A percentile compares a stretch with the other conserved stretches of the same genome.
Conservation (phyloP, 176 grass and related monocot genomes). For the Dactylis glomerata region DNA sequence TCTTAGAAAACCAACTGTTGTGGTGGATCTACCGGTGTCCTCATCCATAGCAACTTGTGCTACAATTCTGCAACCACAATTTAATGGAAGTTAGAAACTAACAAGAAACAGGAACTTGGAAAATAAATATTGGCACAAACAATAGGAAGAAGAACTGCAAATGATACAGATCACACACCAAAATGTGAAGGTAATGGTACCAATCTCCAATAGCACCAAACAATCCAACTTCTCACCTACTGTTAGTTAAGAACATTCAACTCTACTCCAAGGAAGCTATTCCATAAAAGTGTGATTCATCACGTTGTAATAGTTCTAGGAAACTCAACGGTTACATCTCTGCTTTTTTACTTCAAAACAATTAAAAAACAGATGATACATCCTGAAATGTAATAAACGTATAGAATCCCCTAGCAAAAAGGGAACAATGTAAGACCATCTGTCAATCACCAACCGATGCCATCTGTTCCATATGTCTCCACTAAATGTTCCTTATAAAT, state of each 20-base stretch:
- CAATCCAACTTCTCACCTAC: slow-evolving; percentile 28
- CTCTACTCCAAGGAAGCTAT: background rate
- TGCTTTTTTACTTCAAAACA: background rate
- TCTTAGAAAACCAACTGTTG: slow-evolving; percentile 43
- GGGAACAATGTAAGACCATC: background rate
- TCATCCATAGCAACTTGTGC: slow-evolving; percentile 52
- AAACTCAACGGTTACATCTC: background rate
- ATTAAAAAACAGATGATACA: background rate
- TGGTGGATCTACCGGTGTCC: slow-evolving; percentile 23
- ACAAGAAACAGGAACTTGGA: background rate
- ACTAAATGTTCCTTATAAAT: background rate
- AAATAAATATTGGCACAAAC: background rate
- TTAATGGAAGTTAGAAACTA: slow-evolving; percentile 2
- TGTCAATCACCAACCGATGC: background rate
- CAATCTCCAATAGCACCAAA: slow-evolving; percentile 24
- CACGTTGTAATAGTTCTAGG: background rate
- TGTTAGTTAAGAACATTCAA: slow-evolving; percentile 20
- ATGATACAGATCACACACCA: background rate
- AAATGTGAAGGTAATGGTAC: slow-evolving; percentile 9
- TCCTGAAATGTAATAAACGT: background rate
- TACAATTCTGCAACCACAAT: slow-evolving; percentile 24
- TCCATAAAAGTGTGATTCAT: background rate
- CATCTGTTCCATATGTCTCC: background rate
- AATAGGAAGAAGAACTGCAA: background rate
- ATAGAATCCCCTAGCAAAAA: background rate